Evolutionary conservation across 2,329 filamentous ascomycete genomes (phyloP).

Genomic region (Penicillium freii): DNA sequence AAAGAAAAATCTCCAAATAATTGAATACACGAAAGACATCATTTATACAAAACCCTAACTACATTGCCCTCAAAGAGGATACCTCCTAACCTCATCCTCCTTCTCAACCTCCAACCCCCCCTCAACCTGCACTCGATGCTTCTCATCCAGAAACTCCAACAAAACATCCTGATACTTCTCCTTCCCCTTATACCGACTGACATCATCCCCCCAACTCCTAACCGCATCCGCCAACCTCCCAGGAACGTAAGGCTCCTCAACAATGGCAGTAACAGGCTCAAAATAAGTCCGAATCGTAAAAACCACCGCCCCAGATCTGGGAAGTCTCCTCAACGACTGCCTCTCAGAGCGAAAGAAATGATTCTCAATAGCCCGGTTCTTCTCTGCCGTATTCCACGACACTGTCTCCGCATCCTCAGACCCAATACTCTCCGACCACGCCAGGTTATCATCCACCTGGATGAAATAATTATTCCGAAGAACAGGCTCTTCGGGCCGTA

Average conservation of each 20-base stretch:
- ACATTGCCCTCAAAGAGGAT: constrained; percentile 53
- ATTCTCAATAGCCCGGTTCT: constrained; percentile 67
- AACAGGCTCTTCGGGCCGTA: constrained; percentile 66
- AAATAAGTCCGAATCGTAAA: constrained; percentile 84
- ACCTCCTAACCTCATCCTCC: constrained; percentile 60
- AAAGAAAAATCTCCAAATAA: background rate
- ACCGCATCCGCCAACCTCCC: constrained; percentile 74
- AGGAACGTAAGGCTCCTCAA: constrained; percentile 70
- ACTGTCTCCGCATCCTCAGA: constrained; percentile 63
- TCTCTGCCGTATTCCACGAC: constrained; percentile 74
- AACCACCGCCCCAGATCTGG: constrained; percentile 57
- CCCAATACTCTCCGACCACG: constrained; percentile 76
- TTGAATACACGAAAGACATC: background rate
- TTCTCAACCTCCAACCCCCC: constrained; percentile 61
- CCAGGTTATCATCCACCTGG: constrained; percentile 74
- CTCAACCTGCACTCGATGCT: constrained; percentile 71
- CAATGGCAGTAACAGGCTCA: constrained; percentile 66
- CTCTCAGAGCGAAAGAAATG: constrained; percentile 77
- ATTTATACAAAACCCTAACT: background rate
- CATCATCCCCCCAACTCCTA: constrained; percentile 77
- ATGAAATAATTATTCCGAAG: constrained; percentile 82
- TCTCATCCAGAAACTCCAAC: constrained; percentile 71
- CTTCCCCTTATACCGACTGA: constrained; percentile 73
- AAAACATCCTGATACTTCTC: constrained; percentile 71
- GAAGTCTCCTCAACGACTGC: constrained; percentile 65